These are phyloP conservation scores for Colletotrichum trifolii DNA, from an alignment of 2,329 filamentous ascomycete genomes.

Conservation along the genomic window DNA sequence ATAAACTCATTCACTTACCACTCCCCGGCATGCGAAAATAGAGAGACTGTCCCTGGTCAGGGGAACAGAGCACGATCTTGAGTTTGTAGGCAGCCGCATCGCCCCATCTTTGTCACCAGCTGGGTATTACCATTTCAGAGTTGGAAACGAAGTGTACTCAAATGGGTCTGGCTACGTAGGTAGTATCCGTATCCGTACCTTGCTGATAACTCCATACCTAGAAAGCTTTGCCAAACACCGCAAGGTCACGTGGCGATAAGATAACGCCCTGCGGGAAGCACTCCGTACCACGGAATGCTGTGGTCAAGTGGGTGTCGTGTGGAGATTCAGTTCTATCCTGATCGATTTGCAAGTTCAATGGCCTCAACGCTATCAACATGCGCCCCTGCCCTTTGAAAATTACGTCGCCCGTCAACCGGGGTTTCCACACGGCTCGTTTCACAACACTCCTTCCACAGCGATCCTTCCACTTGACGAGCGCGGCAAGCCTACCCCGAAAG, in stretches of 20 bases:
- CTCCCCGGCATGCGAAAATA: neutral
- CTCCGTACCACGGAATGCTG: neutral
- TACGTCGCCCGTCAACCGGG: slow-evolving; percentile 28
- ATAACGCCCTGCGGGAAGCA: neutral
- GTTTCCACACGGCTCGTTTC: slow-evolving; percentile 25
- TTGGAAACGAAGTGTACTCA: too few relatives aligned
- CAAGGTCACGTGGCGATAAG: slow-evolving; percentile 32
- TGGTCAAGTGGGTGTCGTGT: neutral
- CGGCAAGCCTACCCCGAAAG: slow-evolving; percentile 61
- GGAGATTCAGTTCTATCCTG: neutral
- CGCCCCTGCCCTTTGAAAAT: slow-evolving; percentile 28
- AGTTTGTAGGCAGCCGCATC: slow-evolving; percentile 34
- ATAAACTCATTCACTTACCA: neutral
- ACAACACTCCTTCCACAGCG: slow-evolving; percentile 40
- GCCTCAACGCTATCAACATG: slow-evolving; percentile 26
- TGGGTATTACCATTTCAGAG: neutral
- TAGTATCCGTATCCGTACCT: neutral
- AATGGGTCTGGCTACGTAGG: neutral
- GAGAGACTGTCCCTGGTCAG: slow-evolving; percentile 24
- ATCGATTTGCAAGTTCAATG: slow-evolving; percentile 5
- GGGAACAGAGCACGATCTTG: slow-evolving; percentile 24
- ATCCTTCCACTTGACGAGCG: slow-evolving; percentile 59
- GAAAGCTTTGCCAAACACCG: slow-evolving; percentile 6
- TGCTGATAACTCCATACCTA: too few relatives aligned
- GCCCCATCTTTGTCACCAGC: slow-evolving; percentile 34